A percentile compares a stretch with the other conserved stretches of the same genome.
Evolutionary conservation across 192 early-diverging fungal genomes (phyloP).

Genomic region (Rhizoclosmatium sp.): DNA sequence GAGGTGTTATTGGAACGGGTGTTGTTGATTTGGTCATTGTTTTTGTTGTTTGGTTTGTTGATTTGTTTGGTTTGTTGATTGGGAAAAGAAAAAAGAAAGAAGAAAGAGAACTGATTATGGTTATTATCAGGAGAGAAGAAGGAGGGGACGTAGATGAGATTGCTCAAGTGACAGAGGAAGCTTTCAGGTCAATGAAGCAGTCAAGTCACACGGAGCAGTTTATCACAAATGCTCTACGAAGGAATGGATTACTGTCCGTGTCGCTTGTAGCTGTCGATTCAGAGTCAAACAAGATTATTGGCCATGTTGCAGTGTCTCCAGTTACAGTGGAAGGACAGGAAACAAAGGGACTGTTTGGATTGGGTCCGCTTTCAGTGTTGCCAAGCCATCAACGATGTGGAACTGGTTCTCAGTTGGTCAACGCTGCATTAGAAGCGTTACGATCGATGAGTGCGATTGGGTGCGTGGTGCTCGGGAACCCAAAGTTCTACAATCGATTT

Average conservation of each 20-base stretch:
- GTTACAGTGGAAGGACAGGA: neutral
- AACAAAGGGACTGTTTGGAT: neutral
- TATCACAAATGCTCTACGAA: neutral
- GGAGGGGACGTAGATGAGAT: neutral
- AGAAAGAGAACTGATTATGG: neutral
- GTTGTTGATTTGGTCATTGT: no score
- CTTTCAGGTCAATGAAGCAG: neutral
- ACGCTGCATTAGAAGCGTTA: neutral
- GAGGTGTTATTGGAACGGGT: neutral
- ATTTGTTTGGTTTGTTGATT: neutral
- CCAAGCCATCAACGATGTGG: neutral
- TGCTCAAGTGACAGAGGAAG: neutral
- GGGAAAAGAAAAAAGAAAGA: neutral
- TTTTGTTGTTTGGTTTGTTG: no score
- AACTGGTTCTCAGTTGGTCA: neutral
- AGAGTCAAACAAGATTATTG: neutral
- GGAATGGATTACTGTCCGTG: neutral
- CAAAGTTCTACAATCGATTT: neutral
- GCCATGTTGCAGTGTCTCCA: neutral
- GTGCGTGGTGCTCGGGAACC: neutral
- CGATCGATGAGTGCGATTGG: neutral
- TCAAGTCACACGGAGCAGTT: constrained; percentile 7
- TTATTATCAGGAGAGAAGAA: neutral
- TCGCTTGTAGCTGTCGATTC: neutral
- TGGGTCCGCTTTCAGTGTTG: neutral